These are phyloP conservation scores for Tolypocladium sp. DNA, from an alignment of 2,329 filamentous ascomycete genomes.

Conservation along the genomic window DNA sequence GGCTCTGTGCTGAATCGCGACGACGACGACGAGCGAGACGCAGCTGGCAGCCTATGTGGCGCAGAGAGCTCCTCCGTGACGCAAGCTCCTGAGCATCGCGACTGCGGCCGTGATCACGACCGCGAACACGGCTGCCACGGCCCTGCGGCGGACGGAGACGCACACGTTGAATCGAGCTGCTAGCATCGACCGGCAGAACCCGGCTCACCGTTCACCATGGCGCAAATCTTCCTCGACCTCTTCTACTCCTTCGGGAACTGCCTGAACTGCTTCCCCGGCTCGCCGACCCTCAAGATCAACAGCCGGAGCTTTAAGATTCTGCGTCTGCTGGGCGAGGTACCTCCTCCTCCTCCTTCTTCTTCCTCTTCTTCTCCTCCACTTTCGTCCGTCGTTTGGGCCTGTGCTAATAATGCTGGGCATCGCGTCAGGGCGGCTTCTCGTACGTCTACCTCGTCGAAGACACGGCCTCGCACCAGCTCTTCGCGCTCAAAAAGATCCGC, in stretches of 20 bases:
- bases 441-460: constrained; percentile 99
- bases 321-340: constrained; percentile 82
- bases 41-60: not conserved
- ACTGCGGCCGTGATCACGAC: too few species aligned
- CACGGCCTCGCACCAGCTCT: constrained; percentile 70
- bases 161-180: not conserved
- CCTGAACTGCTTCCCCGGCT: constrained; percentile 91
- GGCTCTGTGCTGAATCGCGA: not conserved
- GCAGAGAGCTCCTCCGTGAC: not conserved
- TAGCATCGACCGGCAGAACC: not conserved
- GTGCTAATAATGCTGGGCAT: too few species aligned
- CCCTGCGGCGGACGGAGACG: not conserved
- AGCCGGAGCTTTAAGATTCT: constrained; percentile 91
- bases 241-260: constrained; percentile 90
- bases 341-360: not conserved
- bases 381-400: too few species aligned
- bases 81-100: not conserved
- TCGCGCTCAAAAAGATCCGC: constrained; percentile 96
- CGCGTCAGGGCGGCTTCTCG: constrained; percentile 79
- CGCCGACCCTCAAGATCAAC: constrained; percentile 92
- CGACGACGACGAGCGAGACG: not conserved
- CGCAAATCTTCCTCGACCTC: constrained; percentile 78
- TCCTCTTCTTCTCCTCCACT: not conserved
- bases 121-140: not conserved
- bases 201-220: constrained; percentile 40